Percentiles rank a stretch among this genome's conserved stretches.
phyloP scores from a whole-genome alignment of 1,284 basidiomycete genomes.

The Phellopilus nigrolimitatus region DNA sequence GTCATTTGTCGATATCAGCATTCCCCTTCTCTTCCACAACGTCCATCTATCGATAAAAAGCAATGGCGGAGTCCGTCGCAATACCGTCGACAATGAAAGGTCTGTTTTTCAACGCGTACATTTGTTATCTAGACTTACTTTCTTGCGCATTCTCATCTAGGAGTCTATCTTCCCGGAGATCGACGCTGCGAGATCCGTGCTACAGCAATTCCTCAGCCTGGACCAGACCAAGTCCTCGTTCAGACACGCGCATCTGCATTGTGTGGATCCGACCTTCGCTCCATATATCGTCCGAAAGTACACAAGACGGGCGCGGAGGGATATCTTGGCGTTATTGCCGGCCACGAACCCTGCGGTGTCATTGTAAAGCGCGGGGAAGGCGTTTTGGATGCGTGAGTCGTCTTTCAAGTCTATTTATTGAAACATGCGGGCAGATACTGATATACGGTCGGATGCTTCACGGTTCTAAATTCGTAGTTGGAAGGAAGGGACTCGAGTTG shows the following conservation, averaged over 20 bases:
- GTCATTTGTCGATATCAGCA: too few relatives aligned
- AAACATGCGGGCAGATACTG: not conserved
- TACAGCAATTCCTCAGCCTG: slow-evolving; percentile 10
- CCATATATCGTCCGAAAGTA: slow-evolving; percentile 18
- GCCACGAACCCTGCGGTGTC: slow-evolving; percentile 20
- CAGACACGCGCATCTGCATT: slow-evolving; percentile 19
- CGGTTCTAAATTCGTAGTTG: slow-evolving; percentile 16
- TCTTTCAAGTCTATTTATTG: not conserved
- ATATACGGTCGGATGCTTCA: not conserved
- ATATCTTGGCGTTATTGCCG: slow-evolving; percentile 19
- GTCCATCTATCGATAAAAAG: not conserved
- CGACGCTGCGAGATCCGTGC: slow-evolving; percentile 11
- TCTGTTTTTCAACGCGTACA: not conserved
- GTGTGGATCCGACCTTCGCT: slow-evolving; percentile 19
- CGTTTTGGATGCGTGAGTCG: slow-evolving; percentile 18
- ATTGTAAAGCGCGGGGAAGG: slow-evolving; percentile 20
- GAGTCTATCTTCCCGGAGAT: slow-evolving; percentile 19
- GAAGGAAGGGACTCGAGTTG: slow-evolving; percentile 20
- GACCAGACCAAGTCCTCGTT: slow-evolving; percentile 16
- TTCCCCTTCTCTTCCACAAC: too few relatives aligned
- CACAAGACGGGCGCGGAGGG: slow-evolving; percentile 20
- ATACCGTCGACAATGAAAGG: slow-evolving; percentile 3
- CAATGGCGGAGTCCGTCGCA: not conserved
- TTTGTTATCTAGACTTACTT: not conserved
- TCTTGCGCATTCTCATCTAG: not conserved